Conservation (phyloP, 805 yeast species). For the Sugiyamaella floridensis region DNA sequence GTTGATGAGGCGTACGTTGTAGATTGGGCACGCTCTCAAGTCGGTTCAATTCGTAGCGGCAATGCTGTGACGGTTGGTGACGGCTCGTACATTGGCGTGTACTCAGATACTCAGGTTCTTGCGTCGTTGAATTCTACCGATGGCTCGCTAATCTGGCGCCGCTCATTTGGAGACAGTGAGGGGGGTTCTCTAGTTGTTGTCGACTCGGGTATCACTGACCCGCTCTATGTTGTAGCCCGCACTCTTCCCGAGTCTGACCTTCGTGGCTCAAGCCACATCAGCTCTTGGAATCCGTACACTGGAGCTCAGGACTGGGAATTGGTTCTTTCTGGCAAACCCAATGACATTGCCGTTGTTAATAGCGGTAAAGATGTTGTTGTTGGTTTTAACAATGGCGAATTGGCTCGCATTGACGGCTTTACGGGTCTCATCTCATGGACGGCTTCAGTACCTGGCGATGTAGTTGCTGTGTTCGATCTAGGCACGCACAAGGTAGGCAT, state of each 20-base stretch:
- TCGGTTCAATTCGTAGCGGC: constrained; percentile 20
- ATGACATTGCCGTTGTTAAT: not conserved
- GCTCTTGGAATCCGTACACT: constrained; percentile 3
- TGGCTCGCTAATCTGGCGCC: constrained; percentile 29
- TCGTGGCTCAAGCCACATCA: not conserved
- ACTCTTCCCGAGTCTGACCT: not conserved
- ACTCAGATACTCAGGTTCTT: constrained; percentile 21
- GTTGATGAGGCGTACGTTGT: constrained; percentile 29
- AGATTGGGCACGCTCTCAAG: constrained; percentile 27
- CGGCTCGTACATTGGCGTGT: constrained; percentile 14
- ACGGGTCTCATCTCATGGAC: constrained; percentile 17
- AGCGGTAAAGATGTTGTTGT: constrained; percentile 6
- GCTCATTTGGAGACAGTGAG: constrained; percentile 1
- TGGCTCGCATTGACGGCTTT: constrained; percentile 29
- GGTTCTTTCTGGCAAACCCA: not conserved
- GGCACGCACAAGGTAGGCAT: not conserved
- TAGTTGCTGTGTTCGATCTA: not conserved
- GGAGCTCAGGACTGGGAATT: constrained; percentile 2
- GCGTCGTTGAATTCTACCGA: constrained; percentile 19
- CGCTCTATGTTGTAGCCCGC: not conserved
- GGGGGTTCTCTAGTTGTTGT: not conserved
- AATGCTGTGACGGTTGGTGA: constrained; percentile 9
- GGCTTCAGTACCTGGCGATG: not conserved
- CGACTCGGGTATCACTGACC: not conserved
- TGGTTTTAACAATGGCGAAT: constrained; percentile 20